Evolutionary conservation across 768 basidiomycete genomes (phyloP), one percentile per base, ranked within the genome.

Genomic region (Peribolospora baueri): DNA sequence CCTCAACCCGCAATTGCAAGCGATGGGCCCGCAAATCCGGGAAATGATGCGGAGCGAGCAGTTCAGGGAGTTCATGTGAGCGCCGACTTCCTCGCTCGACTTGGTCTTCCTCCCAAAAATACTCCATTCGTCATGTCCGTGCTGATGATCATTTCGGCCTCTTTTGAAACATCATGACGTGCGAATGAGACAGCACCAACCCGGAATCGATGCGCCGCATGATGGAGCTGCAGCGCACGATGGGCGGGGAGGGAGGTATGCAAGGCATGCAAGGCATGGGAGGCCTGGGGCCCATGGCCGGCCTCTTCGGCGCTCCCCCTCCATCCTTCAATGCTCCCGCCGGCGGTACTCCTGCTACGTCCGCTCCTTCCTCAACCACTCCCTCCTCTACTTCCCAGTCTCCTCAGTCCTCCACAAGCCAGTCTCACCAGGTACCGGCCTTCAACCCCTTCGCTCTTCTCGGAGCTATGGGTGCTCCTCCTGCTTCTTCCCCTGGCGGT

Each of bases 1-100:
- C 0, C 75, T 75, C 53, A 83, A 86, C 67, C 88, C 91, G 0
- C 78, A 85, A 61, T 82, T 61, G 69, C 76, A 39, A 65, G 70
- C 63, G 0, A 81, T 88, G 77, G 82, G 73, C 1, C 85, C 86
- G 0, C 82, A 84, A 63, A 76, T 85, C 13, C 74, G 87, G 25
- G 71, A 80, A 57, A 72, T 83, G 49, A 82, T 86, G 68, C 80
- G 81, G 64, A 81, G 77, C 63, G 77, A 79, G 40, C 71, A 74
- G 47, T 84, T 85, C 65, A 71, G 83, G 48, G 71, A 79, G 59
- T 76, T 85, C 76, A 72, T 86, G 80, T 82, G 60, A 48, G 77
- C 25, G 25, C 25, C 25, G 25, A 25, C 25, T 71, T 8, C 50
- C 52, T n/a, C 50, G 52, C 40, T 54, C 7, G 6, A 47, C 36